Evolutionary conservation across 1,284 basidiomycete genomes (phyloP).

Genomic region (Ustilago shanxiensis): DNA sequence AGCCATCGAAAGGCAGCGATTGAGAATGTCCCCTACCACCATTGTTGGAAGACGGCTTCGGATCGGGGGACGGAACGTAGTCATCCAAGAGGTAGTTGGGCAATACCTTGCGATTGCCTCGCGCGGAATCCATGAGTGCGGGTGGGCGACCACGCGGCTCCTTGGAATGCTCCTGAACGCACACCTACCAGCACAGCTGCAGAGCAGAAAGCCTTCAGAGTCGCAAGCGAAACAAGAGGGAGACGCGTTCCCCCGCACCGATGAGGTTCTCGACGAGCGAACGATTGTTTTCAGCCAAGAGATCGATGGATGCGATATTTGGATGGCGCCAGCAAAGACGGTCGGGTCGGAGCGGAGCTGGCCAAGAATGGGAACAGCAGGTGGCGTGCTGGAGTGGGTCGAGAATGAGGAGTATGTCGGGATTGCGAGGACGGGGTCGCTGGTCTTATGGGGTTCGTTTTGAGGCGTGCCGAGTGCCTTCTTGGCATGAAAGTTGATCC

Average conservation of each 20-base stretch:
- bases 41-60: constrained; percentile 10
- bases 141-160: constrained; percentile 1
- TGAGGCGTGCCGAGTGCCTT: neutral
- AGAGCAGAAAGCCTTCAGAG: neutral
- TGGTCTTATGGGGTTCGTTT: neutral
- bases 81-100: constrained; percentile 54
- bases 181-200: neutral
- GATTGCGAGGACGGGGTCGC: neutral
- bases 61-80: constrained; percentile 21
- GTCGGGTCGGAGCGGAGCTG: neutral
- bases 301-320: neutral
- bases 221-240: neutral
- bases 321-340: neutral
- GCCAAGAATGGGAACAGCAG: neutral
- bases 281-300: neutral
- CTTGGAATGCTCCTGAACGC: neutral
- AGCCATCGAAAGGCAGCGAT: constrained; percentile 1
- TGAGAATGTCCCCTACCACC: constrained; percentile 1
- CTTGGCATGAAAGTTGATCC: neutral
- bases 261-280: neutral
- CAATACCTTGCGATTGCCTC: constrained; percentile 40
- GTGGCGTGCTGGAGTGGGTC: neutral
- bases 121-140: constrained; percentile 24
- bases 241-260: neutral
- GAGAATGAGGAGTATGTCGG: neutral